phyloP scores from a whole-genome alignment of 176 grass and related monocot genomes.

The Chloris gayana region DNA sequence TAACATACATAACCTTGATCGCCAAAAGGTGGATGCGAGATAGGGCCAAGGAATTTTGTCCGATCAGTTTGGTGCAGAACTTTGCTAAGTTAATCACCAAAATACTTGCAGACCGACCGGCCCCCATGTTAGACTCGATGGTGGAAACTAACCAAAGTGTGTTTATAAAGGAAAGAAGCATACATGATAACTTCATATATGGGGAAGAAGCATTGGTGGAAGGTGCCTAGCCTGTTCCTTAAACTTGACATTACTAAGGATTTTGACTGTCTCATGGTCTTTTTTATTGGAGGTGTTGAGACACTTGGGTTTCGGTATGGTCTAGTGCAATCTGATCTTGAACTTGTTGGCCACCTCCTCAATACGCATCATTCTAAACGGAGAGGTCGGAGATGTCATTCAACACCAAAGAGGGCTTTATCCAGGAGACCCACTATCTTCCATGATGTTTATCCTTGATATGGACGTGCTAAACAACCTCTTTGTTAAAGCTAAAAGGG shows the following conservation, averaged over 20 bases:
- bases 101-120: background rate
- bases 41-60: background rate
- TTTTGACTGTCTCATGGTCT: background rate
- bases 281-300: background rate
- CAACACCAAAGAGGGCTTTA: background rate
- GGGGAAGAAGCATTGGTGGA: no score
- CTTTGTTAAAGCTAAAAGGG: background rate
- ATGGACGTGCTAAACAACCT: background rate
- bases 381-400: background rate
- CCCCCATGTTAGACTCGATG: background rate
- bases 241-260: background rate
- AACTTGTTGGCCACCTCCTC: background rate
- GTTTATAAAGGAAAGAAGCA: background rate
- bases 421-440: background rate
- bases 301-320: background rate
- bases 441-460: background rate
- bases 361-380: background rate
- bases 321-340: background rate
- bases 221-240: background rate
- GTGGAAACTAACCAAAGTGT: background rate
- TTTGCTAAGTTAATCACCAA: background rate
- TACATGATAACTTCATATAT: background rate
- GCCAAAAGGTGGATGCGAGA: background rate
- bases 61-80: background rate
- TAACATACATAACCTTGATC: no score